These are phyloP conservation scores for Orbilia oligospora DNA, from an alignment of 2,329 filamentous ascomycete species.

Conservation along the genomic window DNA sequence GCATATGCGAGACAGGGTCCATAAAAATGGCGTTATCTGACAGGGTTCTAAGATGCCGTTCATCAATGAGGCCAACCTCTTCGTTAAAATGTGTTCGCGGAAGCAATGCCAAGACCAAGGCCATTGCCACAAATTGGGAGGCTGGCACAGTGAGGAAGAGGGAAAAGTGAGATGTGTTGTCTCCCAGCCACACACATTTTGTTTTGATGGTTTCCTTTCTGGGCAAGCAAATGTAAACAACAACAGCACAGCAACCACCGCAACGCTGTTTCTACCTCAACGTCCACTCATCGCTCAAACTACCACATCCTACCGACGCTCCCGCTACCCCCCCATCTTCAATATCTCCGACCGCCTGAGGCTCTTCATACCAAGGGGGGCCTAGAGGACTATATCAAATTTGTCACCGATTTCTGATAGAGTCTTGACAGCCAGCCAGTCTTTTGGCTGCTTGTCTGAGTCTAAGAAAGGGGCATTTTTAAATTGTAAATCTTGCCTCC, in stretches of 20 bases:
- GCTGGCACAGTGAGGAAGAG: background rate
- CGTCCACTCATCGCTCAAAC: conserved; percentile 34
- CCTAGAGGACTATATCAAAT: conserved; percentile 21
- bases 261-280: conserved; percentile 29
- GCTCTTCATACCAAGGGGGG: conserved; percentile 30
- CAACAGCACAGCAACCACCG: conserved; percentile 54
- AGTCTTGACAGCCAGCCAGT: conserved; percentile 2
- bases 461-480: conserved; percentile 52
- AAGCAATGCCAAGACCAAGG: background rate
- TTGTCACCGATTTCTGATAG: conserved; percentile 11
- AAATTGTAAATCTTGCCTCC: conserved; percentile 18
- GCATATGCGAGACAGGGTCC: background rate
- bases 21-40: background rate
- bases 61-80: background rate
- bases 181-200: conserved; percentile 58
- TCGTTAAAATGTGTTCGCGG: background rate
- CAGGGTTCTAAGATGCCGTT: no score
- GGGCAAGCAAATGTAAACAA: conserved; percentile 57
- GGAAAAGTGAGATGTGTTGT: conserved; percentile 39
- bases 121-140: conserved; percentile 11
- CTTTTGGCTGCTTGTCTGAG: conserved; percentile 30
- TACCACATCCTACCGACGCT: conserved; percentile 21
- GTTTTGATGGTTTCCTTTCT: conserved; percentile 55
- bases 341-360: conserved; percentile 19
- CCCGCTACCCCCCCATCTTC: conserved; percentile 21